Conservation (phyloP, 495 filamentous ascomycete genomes). For the Chaetomium tenue region DNA sequence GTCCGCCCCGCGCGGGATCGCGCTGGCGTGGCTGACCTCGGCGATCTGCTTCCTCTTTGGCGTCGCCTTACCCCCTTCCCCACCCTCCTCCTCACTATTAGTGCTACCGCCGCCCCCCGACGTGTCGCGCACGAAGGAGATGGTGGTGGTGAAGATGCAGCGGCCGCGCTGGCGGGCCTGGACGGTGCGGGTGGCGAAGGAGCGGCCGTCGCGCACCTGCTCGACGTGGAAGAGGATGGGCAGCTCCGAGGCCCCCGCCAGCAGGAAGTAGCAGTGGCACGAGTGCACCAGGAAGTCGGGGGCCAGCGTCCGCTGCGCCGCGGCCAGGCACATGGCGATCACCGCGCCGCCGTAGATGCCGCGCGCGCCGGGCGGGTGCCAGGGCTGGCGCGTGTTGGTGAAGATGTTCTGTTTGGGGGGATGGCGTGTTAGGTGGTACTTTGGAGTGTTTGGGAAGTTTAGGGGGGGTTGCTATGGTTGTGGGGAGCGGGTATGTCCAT, state of each 20-base stretch:
- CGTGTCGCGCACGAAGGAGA: conserved; percentile 74
- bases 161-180: conserved; percentile 87
- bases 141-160: conserved; percentile 90
- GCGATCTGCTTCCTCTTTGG: conserved; percentile 34
- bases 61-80: no score
- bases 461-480: conserved; percentile 10
- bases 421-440: conserved; percentile 8
- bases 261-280: conserved; percentile 99
- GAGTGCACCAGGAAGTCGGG: conserved; percentile 78
- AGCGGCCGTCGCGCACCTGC: conserved; percentile 83
- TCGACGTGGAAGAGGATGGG: conserved; percentile 92
- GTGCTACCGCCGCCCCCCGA: conserved; percentile 55
- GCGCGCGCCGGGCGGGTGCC: conserved; percentile 86
- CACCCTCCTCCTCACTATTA: not conserved
- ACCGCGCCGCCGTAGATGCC: conserved; percentile 92
- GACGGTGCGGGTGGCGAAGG: conserved; percentile 90
- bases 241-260: conserved; percentile 78
- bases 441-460: not conserved
- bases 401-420: conserved; percentile 65
- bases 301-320: conserved; percentile 83
- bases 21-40: conserved; percentile 58
- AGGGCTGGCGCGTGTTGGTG: conserved; percentile 86
- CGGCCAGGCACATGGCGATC: conserved; percentile 86
- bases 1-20: conserved; percentile 51
- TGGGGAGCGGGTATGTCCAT: conserved; percentile 7